Evolutionary conservation across 495 filamentous ascomycete species (phyloP), one percentile per base, ranked within the genome.

Genomic region (Penicillium goetzii): DNA sequence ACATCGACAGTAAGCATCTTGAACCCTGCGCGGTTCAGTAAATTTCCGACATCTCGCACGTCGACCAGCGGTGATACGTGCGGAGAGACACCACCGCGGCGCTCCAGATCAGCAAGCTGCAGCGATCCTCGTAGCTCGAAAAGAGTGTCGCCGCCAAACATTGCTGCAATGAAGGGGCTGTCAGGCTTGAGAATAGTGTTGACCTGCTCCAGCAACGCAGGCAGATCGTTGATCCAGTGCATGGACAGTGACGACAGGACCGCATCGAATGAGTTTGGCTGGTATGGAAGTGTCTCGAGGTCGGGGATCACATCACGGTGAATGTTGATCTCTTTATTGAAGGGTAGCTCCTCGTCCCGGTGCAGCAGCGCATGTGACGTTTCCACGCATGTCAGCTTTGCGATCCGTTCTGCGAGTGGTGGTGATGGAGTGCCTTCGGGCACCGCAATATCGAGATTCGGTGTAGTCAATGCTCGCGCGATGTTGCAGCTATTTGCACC

Each of bases 221-320:
- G 95, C 9, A 99, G 85, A 72, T 99, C 91, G 76, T 99, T 99
- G 77, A 97, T 89, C 96, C 96, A 99, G 77, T 99, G 96, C 73
- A 99, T 85, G 34, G 88, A 92, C 62, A 96, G 80, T 47, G 89
- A 93, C 68, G 88, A 92, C 30, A 99, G 80, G 3, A 97, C 90
- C 36, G 95, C 89, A 78, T 97, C 92, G 76, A 97, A 97, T 21
- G 85, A 84, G 66, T 88, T 83, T n/a, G 88, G 76, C 23, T 81
- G 83, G 78, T 91, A 97, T 0, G 94, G 92, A 2, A 97, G 80
- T 3, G 85, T 77, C 62, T 96, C 91, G 63, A 90, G 82, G 43
- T 86, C 77, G 0, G 80, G 74, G 3, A 96, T 80, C 10, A 94
- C 84, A 38, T 91, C 78, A 9, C 94, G 90, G 17, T 82, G 85